These are phyloP conservation scores for Helenozyma rhizophorensis DNA, from an alignment of 805 yeast genomes.

Conservation along the genomic window DNA sequence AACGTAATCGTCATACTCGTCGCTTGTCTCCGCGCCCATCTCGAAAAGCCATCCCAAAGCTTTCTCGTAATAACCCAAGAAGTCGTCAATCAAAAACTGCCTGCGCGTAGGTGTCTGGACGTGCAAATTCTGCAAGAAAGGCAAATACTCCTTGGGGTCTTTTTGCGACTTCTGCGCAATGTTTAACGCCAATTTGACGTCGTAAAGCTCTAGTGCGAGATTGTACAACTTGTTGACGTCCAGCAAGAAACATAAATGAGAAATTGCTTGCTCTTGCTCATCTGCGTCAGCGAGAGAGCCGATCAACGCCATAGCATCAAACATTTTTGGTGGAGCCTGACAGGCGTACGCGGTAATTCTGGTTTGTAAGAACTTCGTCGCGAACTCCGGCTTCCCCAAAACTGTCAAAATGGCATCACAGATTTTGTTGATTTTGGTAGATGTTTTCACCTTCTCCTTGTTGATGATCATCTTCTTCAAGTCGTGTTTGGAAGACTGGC, in stretches of 20 bases:
- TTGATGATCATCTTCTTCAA: constrained; percentile 34
- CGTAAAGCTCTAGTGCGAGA: constrained; percentile 76
- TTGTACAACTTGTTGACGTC: constrained; percentile 83
- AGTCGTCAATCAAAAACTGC: constrained; percentile 73
- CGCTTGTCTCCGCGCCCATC: constrained; percentile 32
- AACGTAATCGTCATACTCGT: constrained; percentile 67
- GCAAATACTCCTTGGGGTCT: constrained; percentile 95
- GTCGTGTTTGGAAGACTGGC: constrained; percentile 17
- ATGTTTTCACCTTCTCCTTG: constrained; percentile 33
- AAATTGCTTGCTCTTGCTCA: constrained; percentile 54
- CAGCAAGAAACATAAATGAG: constrained; percentile 84
- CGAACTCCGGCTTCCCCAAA: constrained; percentile 48
- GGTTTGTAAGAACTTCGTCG: constrained; percentile 62
- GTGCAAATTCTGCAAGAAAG: constrained; percentile 79
- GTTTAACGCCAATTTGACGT: constrained; percentile 71
- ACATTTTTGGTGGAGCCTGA: constrained; percentile 80
- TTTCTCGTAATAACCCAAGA: constrained; percentile 59
- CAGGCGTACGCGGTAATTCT: constrained; percentile 90
- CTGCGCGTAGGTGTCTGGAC: constrained; percentile 62
- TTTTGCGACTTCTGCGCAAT: constrained; percentile 96
- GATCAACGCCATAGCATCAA: constrained; percentile 66
- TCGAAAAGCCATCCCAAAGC: constrained; percentile 66
- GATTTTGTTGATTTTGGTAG: constrained; percentile 66
- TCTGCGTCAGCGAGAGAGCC: constrained; percentile 45
- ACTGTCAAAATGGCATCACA: constrained; percentile 67